phyloP scores from a whole-genome alignment of 768 basidiomycete genomes.

The Auricularia sp. region DNA sequence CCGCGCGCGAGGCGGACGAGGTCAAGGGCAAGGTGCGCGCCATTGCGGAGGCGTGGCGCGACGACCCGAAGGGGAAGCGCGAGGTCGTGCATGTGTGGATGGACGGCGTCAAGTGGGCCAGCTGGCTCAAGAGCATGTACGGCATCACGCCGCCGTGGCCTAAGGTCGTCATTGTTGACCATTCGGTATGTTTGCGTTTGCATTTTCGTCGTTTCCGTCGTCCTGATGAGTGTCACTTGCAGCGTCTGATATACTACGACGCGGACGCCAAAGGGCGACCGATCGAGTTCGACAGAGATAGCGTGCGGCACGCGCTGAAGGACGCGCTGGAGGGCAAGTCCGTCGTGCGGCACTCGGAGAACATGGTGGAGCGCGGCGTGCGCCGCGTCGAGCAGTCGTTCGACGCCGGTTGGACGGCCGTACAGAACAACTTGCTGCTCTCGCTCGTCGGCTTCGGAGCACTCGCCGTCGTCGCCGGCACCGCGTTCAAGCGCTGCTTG shows the following conservation, averaged over 20 bases:
- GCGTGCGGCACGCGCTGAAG: constrained; percentile 63
- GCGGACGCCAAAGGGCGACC: constrained; percentile 43
- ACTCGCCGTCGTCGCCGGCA: neutral
- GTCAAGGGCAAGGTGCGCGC: constrained; percentile 41
- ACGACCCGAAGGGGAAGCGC: constrained; percentile 24
- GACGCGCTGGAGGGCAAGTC: constrained; percentile 46
- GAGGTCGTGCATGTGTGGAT: constrained; percentile 85
- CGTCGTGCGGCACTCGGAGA: constrained; percentile 56
- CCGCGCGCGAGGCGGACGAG: constrained; percentile 16
- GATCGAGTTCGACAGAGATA: constrained; percentile 45
- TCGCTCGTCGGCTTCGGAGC: neutral
- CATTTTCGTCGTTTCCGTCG: no score
- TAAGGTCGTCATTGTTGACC: constrained; percentile 67
- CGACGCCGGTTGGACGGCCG: neutral
- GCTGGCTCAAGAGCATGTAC: constrained; percentile 92
- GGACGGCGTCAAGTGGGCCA: constrained; percentile 73
- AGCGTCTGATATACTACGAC: constrained; percentile 74
- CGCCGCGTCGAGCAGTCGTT: neutral
- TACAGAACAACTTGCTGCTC: neutral
- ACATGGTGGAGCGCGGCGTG: constrained; percentile 44
- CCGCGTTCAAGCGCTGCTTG: neutral
- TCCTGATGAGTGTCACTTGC: neutral
- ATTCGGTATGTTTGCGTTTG: constrained; percentile 43
- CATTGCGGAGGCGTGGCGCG: constrained; percentile 53
- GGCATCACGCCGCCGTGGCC: constrained; percentile 35